phyloP scores from a whole-genome alignment of 2,329 filamentous ascomycete species.

The Fusarium sp. region DNA sequence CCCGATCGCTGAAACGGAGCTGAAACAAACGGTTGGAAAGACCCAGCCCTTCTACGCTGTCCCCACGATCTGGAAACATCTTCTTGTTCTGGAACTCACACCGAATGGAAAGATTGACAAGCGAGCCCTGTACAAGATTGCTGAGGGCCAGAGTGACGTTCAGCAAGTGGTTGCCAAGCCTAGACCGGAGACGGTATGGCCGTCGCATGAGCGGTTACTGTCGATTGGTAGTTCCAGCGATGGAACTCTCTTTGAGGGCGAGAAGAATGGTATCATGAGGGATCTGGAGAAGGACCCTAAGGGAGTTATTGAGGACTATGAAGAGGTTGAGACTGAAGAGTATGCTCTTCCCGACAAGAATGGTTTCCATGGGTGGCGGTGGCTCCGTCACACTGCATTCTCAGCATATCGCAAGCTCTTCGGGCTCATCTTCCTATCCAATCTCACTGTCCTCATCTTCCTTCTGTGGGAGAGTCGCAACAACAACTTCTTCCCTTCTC shows the following conservation, averaged over 20 bases:
- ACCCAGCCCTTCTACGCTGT: slow-evolving; percentile 27
- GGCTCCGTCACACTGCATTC: slow-evolving; percentile 20
- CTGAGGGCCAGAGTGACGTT: neutral
- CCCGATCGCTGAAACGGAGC: slow-evolving; percentile 9
- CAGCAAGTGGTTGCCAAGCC: neutral
- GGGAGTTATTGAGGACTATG: neutral
- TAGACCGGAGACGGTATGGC: neutral
- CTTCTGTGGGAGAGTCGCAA: slow-evolving; percentile 7
- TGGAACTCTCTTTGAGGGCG: neutral
- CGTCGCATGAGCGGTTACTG: slow-evolving; percentile 2
- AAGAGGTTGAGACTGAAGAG: slow-evolving; percentile 11
- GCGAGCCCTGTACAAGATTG: slow-evolving; percentile 4
- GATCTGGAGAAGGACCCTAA: slow-evolving; percentile 18
- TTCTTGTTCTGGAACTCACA: slow-evolving; percentile 18
- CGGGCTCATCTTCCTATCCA: slow-evolving; percentile 21
- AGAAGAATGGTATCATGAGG: neutral
- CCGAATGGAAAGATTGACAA: slow-evolving; percentile 31
- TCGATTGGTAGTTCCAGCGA: slow-evolving; percentile 1
- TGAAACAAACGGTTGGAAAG: slow-evolving; percentile 1
- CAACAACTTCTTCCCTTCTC: slow-evolving; percentile 15
- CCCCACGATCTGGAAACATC: slow-evolving; percentile 17
- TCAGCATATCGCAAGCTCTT: slow-evolving; percentile 32
- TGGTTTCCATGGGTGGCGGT: slow-evolving; percentile 29
- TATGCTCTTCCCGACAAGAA: slow-evolving; percentile 21
- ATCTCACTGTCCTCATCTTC: slow-evolving; percentile 15